Base-by-base conservation (phyloP, 2,329 filamentous ascomycete genomes). In the Metarhizium rileyi region DNA sequence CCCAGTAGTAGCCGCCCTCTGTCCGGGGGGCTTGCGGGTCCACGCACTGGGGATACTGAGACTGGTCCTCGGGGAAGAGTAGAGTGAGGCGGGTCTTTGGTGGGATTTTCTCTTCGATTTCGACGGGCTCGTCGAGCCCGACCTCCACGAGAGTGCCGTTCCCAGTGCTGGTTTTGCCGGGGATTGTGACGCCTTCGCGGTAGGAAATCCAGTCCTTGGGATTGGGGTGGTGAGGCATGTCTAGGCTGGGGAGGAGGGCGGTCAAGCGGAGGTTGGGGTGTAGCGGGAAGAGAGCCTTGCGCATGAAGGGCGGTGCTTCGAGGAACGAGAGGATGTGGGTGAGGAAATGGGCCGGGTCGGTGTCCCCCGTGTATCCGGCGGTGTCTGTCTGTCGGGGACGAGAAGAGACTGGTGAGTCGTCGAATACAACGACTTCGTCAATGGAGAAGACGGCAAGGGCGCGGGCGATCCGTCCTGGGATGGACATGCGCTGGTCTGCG, bases 1-100 rank as follows among this genome's bases (percentile, higher is more conserved):
- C 89, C 88, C 89, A 95, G 68, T 90, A 94, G 66, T 89, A 93
- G 0, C 89, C 89, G 1, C 73, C 79, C 55, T 90, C 81, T 47
- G 85, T 84, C 50, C 88, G 77, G 1, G 89, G 89, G 3, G 76
- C 70, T 25, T 77, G 72, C 0, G 87, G 86, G 33, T 83, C 74
- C 3, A 91, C 83, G 16, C 83, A 78, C 48, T 82, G 75, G 1
- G 78, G 54, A 52, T 63, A 64, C 45, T 67, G 60, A 18, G 70
- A 67, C 49, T 72, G 65, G 49, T 75, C 64, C 16, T 73, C 65
- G 16, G 76, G 69, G 56, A 58, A 50, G 46, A 90, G 80, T 20
- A 94, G 69, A 0, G 89, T 94, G 26, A 93, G 76, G 42, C 89
- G 77, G 4, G 84, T 87, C 53, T 83, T 81, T 38, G 78, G 73